Conservation (phyloP, 2,329 filamentous ascomycete genomes). For the Aureobasidium sp. region DNA sequence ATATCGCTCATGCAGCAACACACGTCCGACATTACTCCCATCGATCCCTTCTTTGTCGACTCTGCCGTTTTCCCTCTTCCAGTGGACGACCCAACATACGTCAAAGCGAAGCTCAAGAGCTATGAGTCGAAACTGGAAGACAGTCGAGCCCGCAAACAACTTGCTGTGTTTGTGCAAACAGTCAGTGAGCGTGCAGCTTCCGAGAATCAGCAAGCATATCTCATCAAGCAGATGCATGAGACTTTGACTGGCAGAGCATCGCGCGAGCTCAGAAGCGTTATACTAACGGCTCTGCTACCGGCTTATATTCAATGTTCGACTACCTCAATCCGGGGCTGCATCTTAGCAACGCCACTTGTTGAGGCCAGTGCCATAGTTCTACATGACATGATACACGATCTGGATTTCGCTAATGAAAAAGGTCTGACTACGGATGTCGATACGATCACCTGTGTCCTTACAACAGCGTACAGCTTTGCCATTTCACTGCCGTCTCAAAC, state of each 20-base stretch:
- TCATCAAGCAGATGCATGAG: constrained; percentile 44
- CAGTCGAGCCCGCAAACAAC: constrained; percentile 41
- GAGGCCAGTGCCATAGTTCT: constrained; percentile 37
- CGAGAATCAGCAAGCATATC: constrained; percentile 48
- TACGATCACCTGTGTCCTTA: neutral
- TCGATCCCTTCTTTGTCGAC: constrained; percentile 53
- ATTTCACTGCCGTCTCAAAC: neutral
- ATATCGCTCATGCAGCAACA: constrained; percentile 54
- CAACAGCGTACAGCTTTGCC: neutral
- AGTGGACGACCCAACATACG: constrained; percentile 51
- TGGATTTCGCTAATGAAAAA: constrained; percentile 33
- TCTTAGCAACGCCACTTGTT: constrained; percentile 45
- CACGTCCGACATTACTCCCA: constrained; percentile 45
- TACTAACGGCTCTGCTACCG: constrained; percentile 49
- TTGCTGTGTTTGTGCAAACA: constrained; percentile 51
- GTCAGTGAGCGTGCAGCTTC: constrained; percentile 50
- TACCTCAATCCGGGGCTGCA: constrained; percentile 38
- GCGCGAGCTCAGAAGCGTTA: constrained; percentile 35
- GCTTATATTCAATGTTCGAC: constrained; percentile 46
- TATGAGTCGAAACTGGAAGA: constrained; percentile 46
- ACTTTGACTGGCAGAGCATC: constrained; percentile 34
- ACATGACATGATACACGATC: constrained; percentile 34
- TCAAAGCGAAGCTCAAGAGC: constrained; percentile 51
- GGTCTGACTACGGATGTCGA: constrained; percentile 26
- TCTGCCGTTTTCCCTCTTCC: constrained; percentile 52